A percentile compares a stretch with the other conserved stretches of the same genome.
Conservation (phyloP, 495 filamentous ascomycete genomes). For the Tuber aestivum region DNA sequence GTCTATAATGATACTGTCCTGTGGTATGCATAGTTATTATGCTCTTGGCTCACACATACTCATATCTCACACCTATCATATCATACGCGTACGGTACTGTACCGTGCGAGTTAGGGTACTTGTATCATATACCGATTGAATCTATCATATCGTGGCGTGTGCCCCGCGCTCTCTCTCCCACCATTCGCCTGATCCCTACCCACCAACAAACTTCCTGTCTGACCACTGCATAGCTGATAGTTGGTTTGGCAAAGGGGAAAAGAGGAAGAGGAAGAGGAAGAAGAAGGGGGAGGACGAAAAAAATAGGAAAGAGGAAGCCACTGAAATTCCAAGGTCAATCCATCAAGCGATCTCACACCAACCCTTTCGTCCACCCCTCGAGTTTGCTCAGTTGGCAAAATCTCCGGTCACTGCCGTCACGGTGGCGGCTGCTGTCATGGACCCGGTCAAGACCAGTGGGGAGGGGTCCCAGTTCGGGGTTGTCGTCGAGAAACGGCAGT, state of each 20-base stretch:
- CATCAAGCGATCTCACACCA: background rate
- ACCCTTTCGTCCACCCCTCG: slow-evolving; percentile 18
- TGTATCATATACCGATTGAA: background rate
- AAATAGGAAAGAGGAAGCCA: slow-evolving; percentile 13
- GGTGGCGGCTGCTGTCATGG: slow-evolving; percentile 29
- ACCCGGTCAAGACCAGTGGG: slow-evolving; percentile 24
- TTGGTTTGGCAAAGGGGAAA: background rate
- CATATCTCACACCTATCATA: background rate
- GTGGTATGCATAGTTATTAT: background rate
- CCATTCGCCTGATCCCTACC: background rate
- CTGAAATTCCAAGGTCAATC: slow-evolving; percentile 1
- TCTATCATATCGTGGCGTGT: background rate
- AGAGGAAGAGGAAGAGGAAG: background rate
- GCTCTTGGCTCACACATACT: background rate
- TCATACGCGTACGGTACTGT: background rate
- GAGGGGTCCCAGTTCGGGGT: slow-evolving; percentile 39
- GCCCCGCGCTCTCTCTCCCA: background rate
- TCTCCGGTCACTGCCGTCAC: slow-evolving; percentile 25
- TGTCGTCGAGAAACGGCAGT: slow-evolving; percentile 43
- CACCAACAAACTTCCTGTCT: background rate
- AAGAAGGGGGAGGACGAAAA: background rate
- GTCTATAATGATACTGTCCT: background rate
- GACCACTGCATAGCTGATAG: background rate
- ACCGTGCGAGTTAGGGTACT: background rate
- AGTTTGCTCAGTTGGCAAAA: slow-evolving; percentile 12